Evolutionary conservation across 2,329 filamentous ascomycete species (phyloP), one percentile per base, ranked within the genome.

Genomic region (Rhexocercosporidium sp.): DNA sequence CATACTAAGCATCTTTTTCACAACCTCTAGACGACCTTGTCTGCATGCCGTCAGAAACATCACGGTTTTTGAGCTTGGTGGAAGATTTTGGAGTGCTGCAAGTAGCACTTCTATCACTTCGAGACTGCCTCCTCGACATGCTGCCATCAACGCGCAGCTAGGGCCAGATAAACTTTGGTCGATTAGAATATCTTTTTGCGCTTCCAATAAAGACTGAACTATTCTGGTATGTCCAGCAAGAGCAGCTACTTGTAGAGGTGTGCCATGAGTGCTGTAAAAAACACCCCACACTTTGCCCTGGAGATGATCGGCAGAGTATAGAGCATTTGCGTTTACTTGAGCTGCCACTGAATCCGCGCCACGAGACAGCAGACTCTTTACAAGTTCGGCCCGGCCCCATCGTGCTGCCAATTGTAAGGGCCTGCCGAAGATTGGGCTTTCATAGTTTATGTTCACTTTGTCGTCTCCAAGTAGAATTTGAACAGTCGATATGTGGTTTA

Each of bases 361-460:
- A 2, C 31, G 27, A 31, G 25, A 27, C 25, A 57, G 39, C 41
- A 64, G 49, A 49, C 47, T 34, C 18, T 59, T 27, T 22, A 47
- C 25, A 25, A 64, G 56, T 8, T 25, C 62, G 57, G 46, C 27
- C 14, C 57, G 51, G 25, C 62, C 62, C 49, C 51, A 59, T 7
- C 53, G 37, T n/a, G 62, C 62, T 27, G 53, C 62, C 11, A 59
- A 57, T 47, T 64, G 62, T 12, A 64, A 25, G 1, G 51, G 51
- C 22, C 62, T 18, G 14, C 62, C 62, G 34, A 64, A 59, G 27
- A 27, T 57, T 47, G 51, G 65, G 44, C 0, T 75, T 68, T 0
- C 83, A 82, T 18, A 85, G 71, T 16, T 76, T 72, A 62, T 39
- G 41, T 49, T 22, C n/a, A 62, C n/a, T 22, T 46, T 44, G 16